Evolutionary conservation across 2,329 filamentous ascomycete genomes (phyloP).

Genomic region (Colletotrichum sp.): DNA sequence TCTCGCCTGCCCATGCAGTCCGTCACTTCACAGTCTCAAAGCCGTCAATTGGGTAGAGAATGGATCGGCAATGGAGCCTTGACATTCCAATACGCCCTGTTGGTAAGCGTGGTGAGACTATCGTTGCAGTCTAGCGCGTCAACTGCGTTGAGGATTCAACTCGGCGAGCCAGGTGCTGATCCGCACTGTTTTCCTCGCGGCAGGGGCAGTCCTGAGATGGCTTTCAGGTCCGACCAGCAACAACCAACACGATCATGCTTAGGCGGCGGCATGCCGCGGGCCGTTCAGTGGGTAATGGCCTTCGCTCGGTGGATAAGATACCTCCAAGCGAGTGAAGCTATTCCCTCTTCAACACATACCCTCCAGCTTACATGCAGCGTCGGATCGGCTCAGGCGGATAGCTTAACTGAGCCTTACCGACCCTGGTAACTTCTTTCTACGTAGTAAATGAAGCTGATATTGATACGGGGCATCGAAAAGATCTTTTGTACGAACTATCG

Average conservation of each 20-base stretch:
- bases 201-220: neutral
- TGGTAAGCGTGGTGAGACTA: neutral
- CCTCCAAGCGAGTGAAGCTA: neutral
- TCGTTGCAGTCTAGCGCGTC: neutral
- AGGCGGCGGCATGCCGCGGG: neutral
- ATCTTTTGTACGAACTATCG: neutral
- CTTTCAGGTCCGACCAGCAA: neutral
- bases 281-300: neutral
- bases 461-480: neutral
- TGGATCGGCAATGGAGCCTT: fast-evolving
- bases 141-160: neutral
- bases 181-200: neutral
- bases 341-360: neutral
- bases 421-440: neutral
- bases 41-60: neutral
- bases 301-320: neutral
- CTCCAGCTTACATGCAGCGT: neutral
- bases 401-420: neutral
- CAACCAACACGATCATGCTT: neutral
- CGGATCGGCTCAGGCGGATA: neutral
- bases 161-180: neutral
- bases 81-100: neutral
- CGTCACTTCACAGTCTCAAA: neutral
- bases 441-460: neutral
- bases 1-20: neutral